Evolutionary conservation across 345 rosid genomes (phyloP), one percentile per base, ranked within the genome.

Genomic region (Rhodomyrtus tomentosa): DNA sequence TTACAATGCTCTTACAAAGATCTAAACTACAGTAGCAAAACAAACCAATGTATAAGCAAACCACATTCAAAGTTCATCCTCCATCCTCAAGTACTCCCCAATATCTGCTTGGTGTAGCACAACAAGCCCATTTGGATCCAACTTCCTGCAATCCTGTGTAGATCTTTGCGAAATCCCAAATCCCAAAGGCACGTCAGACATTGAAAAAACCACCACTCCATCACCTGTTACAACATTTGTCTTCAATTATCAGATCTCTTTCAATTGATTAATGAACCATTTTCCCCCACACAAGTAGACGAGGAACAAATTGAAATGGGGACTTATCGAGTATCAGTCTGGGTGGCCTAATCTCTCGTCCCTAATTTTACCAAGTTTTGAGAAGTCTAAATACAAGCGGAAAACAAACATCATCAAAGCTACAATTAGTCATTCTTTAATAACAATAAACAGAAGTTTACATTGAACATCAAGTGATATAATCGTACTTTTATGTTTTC

Each of bases 41-140:
- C 53, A 14, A 10, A 42, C 25, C 22, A 81, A 10, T 21, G 55
- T 22, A 50, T 54, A 81, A 81, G 55, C 55, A 51, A 51, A 27
- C 48, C 80, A 59, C 48, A 83, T 49, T 93, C 91, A 94, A 58
- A 94, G 98, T 50, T 94, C 98, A 88, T 95, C 97, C 89, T 95
- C 98, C 95, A 92, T 94, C 84, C 98, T 93, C 94, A 95, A 88
- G 89, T 95, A 95, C 90, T 91, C 98, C 3, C 98, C 98, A 82
- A 95, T 91, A 93, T 96, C 98, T 48, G 93, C 91, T 68, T 93
- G 98, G 55, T 95, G 98, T 85, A 94, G 91, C 86, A 95, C 98
- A 55, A 95, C 98, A 49, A 93, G 94, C 48, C 93, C 96, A 88
- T 95, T 94, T 1, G 98, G 98, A 56, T 95, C 99, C 87, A 94